These are phyloP conservation scores for Aspergillus costaricaensis DNA, from an alignment of 2,329 filamentous ascomycete genomes.

Conservation along the genomic window DNA sequence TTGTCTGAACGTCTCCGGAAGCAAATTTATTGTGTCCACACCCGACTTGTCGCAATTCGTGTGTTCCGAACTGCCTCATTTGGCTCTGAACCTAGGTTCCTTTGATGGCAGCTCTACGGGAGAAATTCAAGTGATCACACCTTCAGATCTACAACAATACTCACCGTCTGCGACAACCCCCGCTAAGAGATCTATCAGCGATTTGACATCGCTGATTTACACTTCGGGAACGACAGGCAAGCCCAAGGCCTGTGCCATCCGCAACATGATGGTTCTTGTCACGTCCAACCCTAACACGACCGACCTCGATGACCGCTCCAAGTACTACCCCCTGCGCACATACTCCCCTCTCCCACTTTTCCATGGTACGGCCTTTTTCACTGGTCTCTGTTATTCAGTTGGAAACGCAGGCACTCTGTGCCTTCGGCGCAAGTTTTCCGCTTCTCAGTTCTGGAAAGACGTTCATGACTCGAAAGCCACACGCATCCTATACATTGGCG, in stretches of 20 bases:
- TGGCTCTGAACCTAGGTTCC: slow-evolving; percentile 41
- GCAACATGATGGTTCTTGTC: slow-evolving; percentile 41
- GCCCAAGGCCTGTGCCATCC: slow-evolving; percentile 49
- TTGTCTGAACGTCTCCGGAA: slow-evolving; percentile 46
- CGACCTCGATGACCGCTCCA: slow-evolving; percentile 41
- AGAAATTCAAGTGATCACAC: slow-evolving; percentile 28
- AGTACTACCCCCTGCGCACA: slow-evolving; percentile 49
- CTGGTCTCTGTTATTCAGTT: slow-evolving; percentile 44
- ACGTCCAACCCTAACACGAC: slow-evolving; percentile 40
- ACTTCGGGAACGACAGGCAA: slow-evolving; percentile 53
- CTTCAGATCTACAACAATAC: slow-evolving; percentile 29
- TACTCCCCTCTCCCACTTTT: slow-evolving; percentile 53
- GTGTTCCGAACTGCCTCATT: slow-evolving; percentile 36
- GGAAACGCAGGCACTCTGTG: slow-evolving; percentile 47
- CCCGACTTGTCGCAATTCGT: slow-evolving; percentile 46
- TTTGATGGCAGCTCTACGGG: slow-evolving; percentile 33
- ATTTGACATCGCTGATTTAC: slow-evolving; percentile 47
- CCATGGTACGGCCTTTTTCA: slow-evolving; percentile 53
- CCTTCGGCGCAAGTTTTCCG: slow-evolving; percentile 49
- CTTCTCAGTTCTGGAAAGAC: slow-evolving; percentile 50
- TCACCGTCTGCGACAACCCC: slow-evolving; percentile 25
- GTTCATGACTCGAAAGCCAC: slow-evolving; percentile 47
- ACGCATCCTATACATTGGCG: slow-evolving; percentile 51
- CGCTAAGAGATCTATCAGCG: slow-evolving; percentile 37
- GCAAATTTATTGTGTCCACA: slow-evolving; percentile 47